Evolutionary conservation across 176 grass and related monocot genomes (phyloP).

Genomic region (Avena eriantha): DNA sequence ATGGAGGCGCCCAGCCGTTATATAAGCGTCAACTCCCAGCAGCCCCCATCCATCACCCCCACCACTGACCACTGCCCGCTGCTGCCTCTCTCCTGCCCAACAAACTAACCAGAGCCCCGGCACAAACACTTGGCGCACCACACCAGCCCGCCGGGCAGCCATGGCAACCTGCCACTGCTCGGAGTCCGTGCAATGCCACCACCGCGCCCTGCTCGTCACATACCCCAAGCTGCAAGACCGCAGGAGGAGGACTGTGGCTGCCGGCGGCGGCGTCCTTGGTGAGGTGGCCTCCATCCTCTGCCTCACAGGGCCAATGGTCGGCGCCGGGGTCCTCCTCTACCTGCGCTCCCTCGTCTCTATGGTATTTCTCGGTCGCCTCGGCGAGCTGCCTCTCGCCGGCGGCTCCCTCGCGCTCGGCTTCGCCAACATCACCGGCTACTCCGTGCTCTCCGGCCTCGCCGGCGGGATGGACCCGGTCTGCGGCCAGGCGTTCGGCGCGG

Average conservation of each 20-base stretch:
- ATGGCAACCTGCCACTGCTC: slow-evolving; percentile 57
- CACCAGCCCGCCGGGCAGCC: slow-evolving; percentile 12
- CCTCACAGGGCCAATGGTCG: slow-evolving; percentile 70
- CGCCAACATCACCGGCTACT: slow-evolving; percentile 95
- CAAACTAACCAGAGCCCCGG: slow-evolving; percentile 42
- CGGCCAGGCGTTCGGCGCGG: slow-evolving; percentile 76
- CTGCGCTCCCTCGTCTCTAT: slow-evolving; percentile 79
- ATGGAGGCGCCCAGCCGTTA: slow-evolving; percentile 15
- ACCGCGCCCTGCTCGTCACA: slow-evolving; percentile 31
- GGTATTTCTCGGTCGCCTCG: slow-evolving; percentile 87
- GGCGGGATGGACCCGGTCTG: slow-evolving; percentile 94
- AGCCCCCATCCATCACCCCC: slow-evolving; percentile 1
- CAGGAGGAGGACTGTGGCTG: neutral
- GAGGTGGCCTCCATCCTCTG: slow-evolving; percentile 69
- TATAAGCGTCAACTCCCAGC: slow-evolving; percentile 39
- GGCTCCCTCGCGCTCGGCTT: slow-evolving; percentile 87
- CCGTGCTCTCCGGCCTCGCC: slow-evolving; percentile 86
- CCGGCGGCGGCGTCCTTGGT: slow-evolving; percentile 16
- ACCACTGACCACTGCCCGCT: slow-evolving; percentile 14
- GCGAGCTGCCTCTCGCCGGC: slow-evolving; percentile 71
- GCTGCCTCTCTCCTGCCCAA: slow-evolving; percentile 41
- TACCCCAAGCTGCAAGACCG: slow-evolving; percentile 45
- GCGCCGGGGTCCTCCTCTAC: slow-evolving; percentile 75
- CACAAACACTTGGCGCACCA: slow-evolving; percentile 30
- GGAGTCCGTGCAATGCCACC: slow-evolving; percentile 54